phyloP scores from a whole-genome alignment of 495 filamentous ascomycete species.

The Copromyces sp. region DNA sequence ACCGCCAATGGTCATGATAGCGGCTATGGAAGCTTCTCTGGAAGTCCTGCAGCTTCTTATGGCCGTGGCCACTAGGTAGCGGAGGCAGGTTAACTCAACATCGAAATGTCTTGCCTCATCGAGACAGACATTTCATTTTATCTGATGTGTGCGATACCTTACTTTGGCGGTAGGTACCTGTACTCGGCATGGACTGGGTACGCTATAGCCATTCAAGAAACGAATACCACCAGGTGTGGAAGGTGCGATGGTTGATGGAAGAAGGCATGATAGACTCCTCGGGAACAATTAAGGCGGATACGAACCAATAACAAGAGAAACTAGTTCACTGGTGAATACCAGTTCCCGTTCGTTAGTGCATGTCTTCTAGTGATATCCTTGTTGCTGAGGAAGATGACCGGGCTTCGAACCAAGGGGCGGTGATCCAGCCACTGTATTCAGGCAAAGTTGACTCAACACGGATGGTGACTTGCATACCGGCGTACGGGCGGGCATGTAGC shows the following conservation, averaged over 20 bases:
- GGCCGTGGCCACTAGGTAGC: neutral
- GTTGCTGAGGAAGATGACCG: no score
- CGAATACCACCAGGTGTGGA: neutral
- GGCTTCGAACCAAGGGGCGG: no score
- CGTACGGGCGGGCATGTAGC: no score
- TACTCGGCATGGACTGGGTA: neutral
- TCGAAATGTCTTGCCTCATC: neutral
- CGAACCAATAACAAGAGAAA: neutral
- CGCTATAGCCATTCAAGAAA: accelerated
- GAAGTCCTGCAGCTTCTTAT: neutral
- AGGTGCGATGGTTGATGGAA: neutral
- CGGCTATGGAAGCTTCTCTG: neutral
- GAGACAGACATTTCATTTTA: neutral
- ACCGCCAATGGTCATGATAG: neutral
- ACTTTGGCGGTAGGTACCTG: no score
- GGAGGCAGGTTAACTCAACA: neutral
- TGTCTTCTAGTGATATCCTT: neutral
- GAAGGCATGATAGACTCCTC: neutral
- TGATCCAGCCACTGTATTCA: no score
- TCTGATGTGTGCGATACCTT: no score
- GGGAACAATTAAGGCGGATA: no score
- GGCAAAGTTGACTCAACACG: no score
- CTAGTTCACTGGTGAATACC: neutral
- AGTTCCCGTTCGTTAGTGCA: neutral
- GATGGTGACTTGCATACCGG: no score